A percentile compares a stretch with the other conserved stretches of the same genome.
Evolutionary conservation across 2,329 filamentous ascomycete genomes (phyloP).

Genomic region (Achaetomium macrosporum): DNA sequence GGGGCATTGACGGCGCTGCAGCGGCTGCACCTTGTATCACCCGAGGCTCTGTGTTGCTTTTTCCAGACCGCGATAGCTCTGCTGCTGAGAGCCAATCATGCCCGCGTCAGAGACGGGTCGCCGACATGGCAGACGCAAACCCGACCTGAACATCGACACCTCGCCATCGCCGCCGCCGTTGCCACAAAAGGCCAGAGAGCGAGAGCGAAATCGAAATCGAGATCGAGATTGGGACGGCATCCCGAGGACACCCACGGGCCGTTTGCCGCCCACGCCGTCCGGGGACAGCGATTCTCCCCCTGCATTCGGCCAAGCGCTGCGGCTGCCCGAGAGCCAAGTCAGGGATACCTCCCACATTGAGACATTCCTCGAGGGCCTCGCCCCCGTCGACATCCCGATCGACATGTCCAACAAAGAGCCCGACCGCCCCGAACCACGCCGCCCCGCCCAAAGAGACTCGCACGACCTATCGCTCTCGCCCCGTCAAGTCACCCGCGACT

Average conservation of each 20-base stretch:
- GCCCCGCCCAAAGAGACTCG: slow-evolving; percentile 51
- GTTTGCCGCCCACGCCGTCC: slow-evolving; percentile 25
- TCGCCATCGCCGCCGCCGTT: slow-evolving; percentile 15
- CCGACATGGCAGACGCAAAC: slow-evolving; percentile 20
- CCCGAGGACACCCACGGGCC: slow-evolving; percentile 28
- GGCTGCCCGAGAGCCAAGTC: slow-evolving; percentile 20
- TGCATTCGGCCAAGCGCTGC: slow-evolving; percentile 32
- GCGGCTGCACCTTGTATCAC: slow-evolving; percentile 6
- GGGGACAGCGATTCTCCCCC: slow-evolving; percentile 27
- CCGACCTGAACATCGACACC: slow-evolving; percentile 25
- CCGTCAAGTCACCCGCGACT: slow-evolving; percentile 74
- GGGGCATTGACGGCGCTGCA: slow-evolving; percentile 8
- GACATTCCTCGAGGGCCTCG: slow-evolving; percentile 35
- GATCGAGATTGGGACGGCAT: slow-evolving; percentile 6
- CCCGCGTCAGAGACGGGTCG: slow-evolving; percentile 12
- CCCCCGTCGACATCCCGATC: slow-evolving; percentile 35
- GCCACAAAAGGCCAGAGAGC: not conserved
- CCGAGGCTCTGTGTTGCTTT: slow-evolving; percentile 9
- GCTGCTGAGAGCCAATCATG: slow-evolving; percentile 9
- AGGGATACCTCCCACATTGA: slow-evolving; percentile 30
- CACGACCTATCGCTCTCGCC: slow-evolving; percentile 82
- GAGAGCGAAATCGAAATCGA: not conserved
- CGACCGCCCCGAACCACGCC: slow-evolving; percentile 27
- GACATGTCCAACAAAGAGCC: slow-evolving; percentile 21
- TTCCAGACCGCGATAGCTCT: slow-evolving; percentile 1